Evolutionary conservation across 495 filamentous ascomycete species (phyloP).

Genomic region (Filosporella fistucella): DNA sequence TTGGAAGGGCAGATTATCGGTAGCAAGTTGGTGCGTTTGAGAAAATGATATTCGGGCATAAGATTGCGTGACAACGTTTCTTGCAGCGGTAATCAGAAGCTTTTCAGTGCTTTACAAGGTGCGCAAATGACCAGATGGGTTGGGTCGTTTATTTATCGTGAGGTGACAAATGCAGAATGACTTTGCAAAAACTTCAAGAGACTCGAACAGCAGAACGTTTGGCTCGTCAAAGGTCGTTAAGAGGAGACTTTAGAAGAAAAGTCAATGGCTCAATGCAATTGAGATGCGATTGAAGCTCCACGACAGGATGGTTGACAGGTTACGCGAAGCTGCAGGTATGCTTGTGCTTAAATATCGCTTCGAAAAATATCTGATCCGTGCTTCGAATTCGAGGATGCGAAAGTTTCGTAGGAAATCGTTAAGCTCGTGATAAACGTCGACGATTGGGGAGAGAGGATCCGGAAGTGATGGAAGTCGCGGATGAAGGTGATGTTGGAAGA

Average conservation of each 20-base stretch:
- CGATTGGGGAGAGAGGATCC: conserved; percentile 23
- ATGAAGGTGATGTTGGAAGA: conserved; percentile 4
- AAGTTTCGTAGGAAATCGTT: conserved; percentile 21
- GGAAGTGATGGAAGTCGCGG: conserved; percentile 15
- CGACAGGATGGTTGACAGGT: conserved; percentile 24
- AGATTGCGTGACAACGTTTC: conserved; percentile 4
- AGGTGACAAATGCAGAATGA: conserved; percentile 25
- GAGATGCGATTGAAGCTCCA: conserved; percentile 28
- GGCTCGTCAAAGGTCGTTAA: conserved; percentile 58
- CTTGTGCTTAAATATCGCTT: conserved; percentile 28
- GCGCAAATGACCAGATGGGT: conserved; percentile 15
- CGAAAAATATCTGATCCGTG: conserved; percentile 24
- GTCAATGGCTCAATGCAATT: conserved; percentile 24
- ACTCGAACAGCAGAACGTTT: conserved; percentile 41
- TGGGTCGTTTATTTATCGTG: conserved; percentile 21
- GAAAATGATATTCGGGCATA: conserved; percentile 10
- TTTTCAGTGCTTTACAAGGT: conserved; percentile 19
- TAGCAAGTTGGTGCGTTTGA: background rate
- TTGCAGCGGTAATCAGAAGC: conserved; percentile 5
- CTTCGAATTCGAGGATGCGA: conserved; percentile 21
- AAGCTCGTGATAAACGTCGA: conserved; percentile 28
- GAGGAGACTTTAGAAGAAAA: conserved; percentile 24
- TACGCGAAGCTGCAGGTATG: conserved; percentile 29
- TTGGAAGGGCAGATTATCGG: background rate
- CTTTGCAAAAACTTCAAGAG: conserved; percentile 28